Conservation (phyloP, 192 early-diverging fungal genomes). For the Umbelopsis isabellina region DNA sequence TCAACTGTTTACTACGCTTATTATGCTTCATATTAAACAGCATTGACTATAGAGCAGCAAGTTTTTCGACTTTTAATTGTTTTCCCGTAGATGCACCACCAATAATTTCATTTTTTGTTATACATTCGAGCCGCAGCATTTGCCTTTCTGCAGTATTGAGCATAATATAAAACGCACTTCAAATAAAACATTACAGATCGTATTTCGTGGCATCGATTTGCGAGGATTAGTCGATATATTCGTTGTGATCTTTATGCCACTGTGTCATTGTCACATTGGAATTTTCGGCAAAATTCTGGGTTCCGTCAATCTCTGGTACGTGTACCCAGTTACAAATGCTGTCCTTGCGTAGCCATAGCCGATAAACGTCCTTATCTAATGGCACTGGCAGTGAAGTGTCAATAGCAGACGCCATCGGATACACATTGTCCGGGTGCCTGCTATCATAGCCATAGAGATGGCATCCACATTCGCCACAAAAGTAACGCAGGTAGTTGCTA, state of each 20-base stretch:
- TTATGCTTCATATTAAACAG: no score
- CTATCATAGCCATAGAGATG: conserved; percentile 49
- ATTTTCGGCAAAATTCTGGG: conserved; percentile 51
- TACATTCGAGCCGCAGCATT: no score
- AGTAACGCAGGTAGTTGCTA: conserved; percentile 50
- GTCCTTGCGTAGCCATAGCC: conserved; percentile 45
- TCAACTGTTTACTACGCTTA: no score
- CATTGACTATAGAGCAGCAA: no score
- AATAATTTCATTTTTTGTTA: no score
- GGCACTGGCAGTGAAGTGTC: conserved; percentile 56
- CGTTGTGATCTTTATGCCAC: conserved; percentile 56
- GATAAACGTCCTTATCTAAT: conserved; percentile 34
- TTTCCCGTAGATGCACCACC: no score
- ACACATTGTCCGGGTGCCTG: conserved; percentile 31
- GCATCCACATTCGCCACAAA: conserved; percentile 59
- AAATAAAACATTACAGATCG: no score
- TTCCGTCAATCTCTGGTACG: conserved; percentile 32
- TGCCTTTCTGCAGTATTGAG: no score
- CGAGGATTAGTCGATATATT: conserved; percentile 26
- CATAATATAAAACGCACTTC: no score
- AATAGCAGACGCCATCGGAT: conserved; percentile 57
- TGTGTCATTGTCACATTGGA: conserved; percentile 51
- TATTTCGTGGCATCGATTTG: no score
- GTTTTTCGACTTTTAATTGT: no score
- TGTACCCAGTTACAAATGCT: conserved; percentile 50